A percentile compares a stretch with the other conserved stretches of the same genome.
phyloP scores from a whole-genome alignment of 768 basidiomycete species.

The Rhizopogon salebrosus region DNA sequence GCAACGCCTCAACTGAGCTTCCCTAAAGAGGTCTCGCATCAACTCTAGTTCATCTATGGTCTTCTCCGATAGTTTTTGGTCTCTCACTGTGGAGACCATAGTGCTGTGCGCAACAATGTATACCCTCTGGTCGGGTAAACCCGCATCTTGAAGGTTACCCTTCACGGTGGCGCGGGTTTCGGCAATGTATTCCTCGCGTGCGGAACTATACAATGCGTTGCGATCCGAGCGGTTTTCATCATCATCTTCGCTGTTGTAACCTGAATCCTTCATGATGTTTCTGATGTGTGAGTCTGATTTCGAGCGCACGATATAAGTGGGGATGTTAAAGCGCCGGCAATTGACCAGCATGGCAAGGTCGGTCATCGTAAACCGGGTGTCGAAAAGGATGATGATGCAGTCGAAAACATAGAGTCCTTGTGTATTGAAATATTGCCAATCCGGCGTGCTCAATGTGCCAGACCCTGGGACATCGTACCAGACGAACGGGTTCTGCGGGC shows the following conservation, averaged over 20 bases:
- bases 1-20: constrained; percentile 9
- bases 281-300: constrained; percentile 15
- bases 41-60: constrained; percentile 13
- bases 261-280: constrained; percentile 8
- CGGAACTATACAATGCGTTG: constrained; percentile 6
- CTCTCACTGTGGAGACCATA: constrained; percentile 8
- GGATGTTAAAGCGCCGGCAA: constrained; percentile 11
- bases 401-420: constrained; percentile 21
- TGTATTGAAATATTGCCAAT: constrained; percentile 25
- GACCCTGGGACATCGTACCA: constrained; percentile 29
- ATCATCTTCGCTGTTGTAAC: constrained; percentile 13
- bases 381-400: constrained; percentile 14
- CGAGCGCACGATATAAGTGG: constrained; percentile 13
- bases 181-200: constrained; percentile 15
- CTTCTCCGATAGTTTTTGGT: constrained; percentile 7
- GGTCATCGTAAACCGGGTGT: constrained; percentile 12
- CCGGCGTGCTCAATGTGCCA: constrained; percentile 18
- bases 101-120: constrained; percentile 16
- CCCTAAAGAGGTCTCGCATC: constrained; percentile 8
- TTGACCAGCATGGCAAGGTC: constrained; percentile 13
- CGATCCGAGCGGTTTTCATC: constrained; percentile 5
- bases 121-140: constrained; percentile 15
- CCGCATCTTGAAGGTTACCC: constrained; percentile 10
- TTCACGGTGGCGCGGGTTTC: constrained; percentile 13
- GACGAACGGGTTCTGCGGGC: constrained; percentile 12